A percentile compares a stretch with the other conserved stretches of the same genome.
phyloP scores from a whole-genome alignment of 2,329 filamentous ascomycete genomes.

The Ophiostoma tasmaniense region DNA sequence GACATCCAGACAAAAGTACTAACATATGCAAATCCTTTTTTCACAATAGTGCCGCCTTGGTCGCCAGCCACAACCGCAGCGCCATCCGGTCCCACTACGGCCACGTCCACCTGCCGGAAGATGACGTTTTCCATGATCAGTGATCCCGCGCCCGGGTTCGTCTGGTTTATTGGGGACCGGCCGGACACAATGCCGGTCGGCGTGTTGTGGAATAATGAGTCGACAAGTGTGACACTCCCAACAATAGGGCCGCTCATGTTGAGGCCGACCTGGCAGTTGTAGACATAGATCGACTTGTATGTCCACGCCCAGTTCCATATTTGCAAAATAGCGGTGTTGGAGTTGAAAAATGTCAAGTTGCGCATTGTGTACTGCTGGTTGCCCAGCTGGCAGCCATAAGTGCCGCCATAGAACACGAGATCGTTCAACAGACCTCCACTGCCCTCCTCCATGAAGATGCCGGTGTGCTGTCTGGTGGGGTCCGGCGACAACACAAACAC shows the following conservation, averaged over 20 bases:
- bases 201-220: conserved; percentile 62
- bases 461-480: conserved; percentile 42
- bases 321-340: conserved; percentile 59
- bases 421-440: conserved; percentile 62
- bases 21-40: conserved; percentile 41
- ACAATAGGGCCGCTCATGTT: conserved; percentile 63
- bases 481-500: conserved; percentile 43
- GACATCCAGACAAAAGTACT: too few relatives aligned
- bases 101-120: conserved; percentile 33
- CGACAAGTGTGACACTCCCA: conserved; percentile 66
- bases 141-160: conserved; percentile 34
- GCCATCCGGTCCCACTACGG: conserved; percentile 35
- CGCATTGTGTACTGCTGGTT: conserved; percentile 66
- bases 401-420: conserved; percentile 61
- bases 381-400: conserved; percentile 47
- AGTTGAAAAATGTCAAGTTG: conserved; percentile 57
- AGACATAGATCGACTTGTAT: conserved; percentile 57
- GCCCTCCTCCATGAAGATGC: conserved; percentile 56
- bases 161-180: conserved; percentile 26
- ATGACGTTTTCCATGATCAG: conserved; percentile 42
- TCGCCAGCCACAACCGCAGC: conserved; percentile 47
- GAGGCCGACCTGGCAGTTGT: conserved; percentile 56
- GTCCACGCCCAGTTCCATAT: conserved; percentile 73
- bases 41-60: conserved; percentile 36
- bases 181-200: conserved; percentile 66